These are phyloP conservation scores for Phytophthora vignae DNA, from an alignment of 352 stramenopile genomes.

Conservation along the genomic window DNA sequence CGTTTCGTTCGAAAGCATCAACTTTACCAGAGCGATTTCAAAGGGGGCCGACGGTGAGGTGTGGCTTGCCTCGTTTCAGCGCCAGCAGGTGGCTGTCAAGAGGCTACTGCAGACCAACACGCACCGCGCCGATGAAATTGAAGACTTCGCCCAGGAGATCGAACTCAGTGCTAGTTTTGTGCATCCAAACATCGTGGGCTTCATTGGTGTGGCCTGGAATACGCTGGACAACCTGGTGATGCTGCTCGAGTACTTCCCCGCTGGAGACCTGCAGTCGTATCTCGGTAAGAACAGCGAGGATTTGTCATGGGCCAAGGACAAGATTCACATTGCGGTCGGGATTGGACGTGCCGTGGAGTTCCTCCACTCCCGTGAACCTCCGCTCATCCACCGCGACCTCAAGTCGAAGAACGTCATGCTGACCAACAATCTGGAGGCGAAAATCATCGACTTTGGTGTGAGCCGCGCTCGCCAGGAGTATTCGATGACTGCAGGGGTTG, in stretches of 20 bases:
- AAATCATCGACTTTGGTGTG: conserved; percentile 52
- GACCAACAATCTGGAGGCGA: conserved; percentile 61
- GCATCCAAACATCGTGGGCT: neutral
- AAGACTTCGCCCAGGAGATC: neutral
- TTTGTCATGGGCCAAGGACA: neutral
- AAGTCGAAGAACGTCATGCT: conserved; percentile 65
- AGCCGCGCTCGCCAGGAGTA: conserved; percentile 22
- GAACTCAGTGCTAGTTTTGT: neutral
- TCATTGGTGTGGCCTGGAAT: neutral
- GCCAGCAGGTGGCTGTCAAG: neutral
- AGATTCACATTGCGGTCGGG: neutral
- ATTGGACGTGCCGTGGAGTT: neutral
- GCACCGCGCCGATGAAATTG: too few relatives aligned
- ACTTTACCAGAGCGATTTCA: neutral
- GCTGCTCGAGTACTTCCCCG: neutral
- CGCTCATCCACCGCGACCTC: conserved; percentile 30
- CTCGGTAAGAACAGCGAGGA: neutral
- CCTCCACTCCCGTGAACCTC: conserved; percentile 36
- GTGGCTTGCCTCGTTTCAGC: neutral
- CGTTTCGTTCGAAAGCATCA: neutral
- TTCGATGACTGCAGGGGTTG: conserved; percentile 10
- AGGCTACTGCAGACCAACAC: neutral
- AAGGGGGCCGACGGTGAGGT: neutral
- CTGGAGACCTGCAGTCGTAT: neutral
- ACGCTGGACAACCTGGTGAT: neutral